Evolutionary conservation across 2,329 filamentous ascomycete species (phyloP), one percentile per base, ranked within the genome.

Genomic region (Ceratocystis variospora): DNA sequence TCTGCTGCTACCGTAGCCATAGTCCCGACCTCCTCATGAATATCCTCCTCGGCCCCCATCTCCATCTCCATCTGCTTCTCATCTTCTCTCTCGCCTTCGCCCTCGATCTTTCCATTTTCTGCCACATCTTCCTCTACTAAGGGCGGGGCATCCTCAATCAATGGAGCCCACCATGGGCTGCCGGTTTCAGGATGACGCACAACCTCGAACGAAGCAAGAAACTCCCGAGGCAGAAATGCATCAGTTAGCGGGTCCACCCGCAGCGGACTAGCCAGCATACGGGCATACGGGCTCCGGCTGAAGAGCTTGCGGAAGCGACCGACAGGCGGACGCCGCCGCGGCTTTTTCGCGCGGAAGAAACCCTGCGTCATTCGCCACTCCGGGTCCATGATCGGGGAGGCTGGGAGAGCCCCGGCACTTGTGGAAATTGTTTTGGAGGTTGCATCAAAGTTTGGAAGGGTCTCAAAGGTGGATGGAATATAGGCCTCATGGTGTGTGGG

Each of bases 251-350:
- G 71, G 71, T 86, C 89, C 66, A 73, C 70, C 65, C 88, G 83
- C 25, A 86, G 66, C 0, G 84, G 83, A 0, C 81, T 81, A 37
- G 82, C 81, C 25, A 91, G 79, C 5, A 84, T 82, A 57, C 79
- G 79, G 2, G 87, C 87, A 70, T 83, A 90, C 1, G 85, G 78
- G 69, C 88, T 91, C 46, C 78, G 78, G 37, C 76, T 76, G 1
- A 90, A 75, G 67, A 82, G 80, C 66, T 77, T 78, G 71, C 86
- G 83, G 68, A 89, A 82, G 1, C 78, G 74, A 12, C 75, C 77
- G 1, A 67, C 70, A 0, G 72, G 71, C 5, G 59, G 59, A 37
- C 69, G 37, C 10, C 22, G 50, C 31, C 76, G 73, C 22, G 73
- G 66, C 67, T 74, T 73, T 57, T 72, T 45, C 0, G 73, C 71